Evolutionary conservation across 225 moss, liverwort and hornwort species (phyloP), one percentile per base, ranked within the genome.

Genomic region (Rhytidiadelphus loreus): DNA sequence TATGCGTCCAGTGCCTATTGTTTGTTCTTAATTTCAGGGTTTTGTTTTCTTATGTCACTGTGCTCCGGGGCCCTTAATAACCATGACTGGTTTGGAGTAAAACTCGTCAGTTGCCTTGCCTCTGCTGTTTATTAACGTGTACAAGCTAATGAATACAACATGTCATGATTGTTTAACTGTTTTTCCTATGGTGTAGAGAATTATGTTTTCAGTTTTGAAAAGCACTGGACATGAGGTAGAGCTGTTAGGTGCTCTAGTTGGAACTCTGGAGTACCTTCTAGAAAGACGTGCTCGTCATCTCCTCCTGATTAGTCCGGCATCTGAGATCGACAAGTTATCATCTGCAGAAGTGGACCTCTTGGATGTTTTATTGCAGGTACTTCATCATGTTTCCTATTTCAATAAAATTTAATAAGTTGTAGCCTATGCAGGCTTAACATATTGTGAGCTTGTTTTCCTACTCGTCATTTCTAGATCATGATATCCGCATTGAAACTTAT

Each of bases 331-430:
- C 83, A 94, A 88, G 86, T 81, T 96, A 83, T 92, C 96, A 74
- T 81, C 88, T 85, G 92, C 91, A 69, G 97, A 99, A 90, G 92
- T 99, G 86, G 92, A 96, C 61, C 90, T 97, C 70, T 74, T 99
- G 80, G 89, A 92, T 89, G 87, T 91, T 87, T 70, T 97, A 82
- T 76, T 96, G 73, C 95, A 95, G 92, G 97, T 96, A 89, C 80
- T 86, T 76, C 44, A 52, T 81, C 33, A 68, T 62, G 56, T 81
- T 76, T 69, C 56, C 25, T 66, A 58, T 81, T 84, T 13, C 57
- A 80, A 24, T 48, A 12, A 43, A 65, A 52, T 19, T 35, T 82
- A 19, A 8, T 80, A 18, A 35, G 59, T 73, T 83, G 39, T 83
- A 64, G 73, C 23, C 41, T 83, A 29, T 83, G 16, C 64, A 52